Base-by-base conservation (phyloP, 306 rosid genomes). In the Casuarina cunninghamiana region DNA sequence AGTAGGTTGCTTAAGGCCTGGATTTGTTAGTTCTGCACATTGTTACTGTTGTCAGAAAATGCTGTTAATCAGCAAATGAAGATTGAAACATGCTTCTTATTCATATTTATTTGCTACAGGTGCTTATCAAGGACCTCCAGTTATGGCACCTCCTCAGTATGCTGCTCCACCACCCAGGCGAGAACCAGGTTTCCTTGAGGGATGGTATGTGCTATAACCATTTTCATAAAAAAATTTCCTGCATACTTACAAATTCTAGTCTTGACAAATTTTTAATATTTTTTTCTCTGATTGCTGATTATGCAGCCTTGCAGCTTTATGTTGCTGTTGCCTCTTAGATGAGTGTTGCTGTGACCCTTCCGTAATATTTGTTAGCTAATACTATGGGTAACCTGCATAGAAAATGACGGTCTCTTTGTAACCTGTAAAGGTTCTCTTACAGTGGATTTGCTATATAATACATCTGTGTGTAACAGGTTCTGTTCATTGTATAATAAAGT, bases 341-440 rank as follows among this genome's bases (percentile, higher is more conserved):
- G 97, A 90, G 76, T 92, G 97, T 32, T 92, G 97, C 85, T 92
- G 95, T 73, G 97, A 92, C 75, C 97, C 97, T 53, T 82, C 93
- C n/a, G 13, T 90, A 60, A 10, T 92, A 50, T 86, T 72, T 42
- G 63, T 83, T 3, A 15, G 73, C 41, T 77, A 53, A 84, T 61
- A 67, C 67, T 26, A 48, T 81, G 58, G 54, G 17, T 75, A 67
- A 21, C 5, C 38, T 69, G 69, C 51, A 75, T 45, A 53, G 44
- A 50, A 19, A 72, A 74, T 32, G 55, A 60, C 62, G 75, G 55
- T 6, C 15, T 37, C 49, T 5, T 71, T 80, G 73, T 74, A 70
- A 50, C 66, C 6, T 7, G 5, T 54, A 49, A 49, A 49, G 26
- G 17, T 17, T 6, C 5, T 3, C 15, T 53, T 7, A 8, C 15